phyloP scores from a whole-genome alignment of 2,329 filamentous ascomycete species.

The Seiridium unicorne region DNA sequence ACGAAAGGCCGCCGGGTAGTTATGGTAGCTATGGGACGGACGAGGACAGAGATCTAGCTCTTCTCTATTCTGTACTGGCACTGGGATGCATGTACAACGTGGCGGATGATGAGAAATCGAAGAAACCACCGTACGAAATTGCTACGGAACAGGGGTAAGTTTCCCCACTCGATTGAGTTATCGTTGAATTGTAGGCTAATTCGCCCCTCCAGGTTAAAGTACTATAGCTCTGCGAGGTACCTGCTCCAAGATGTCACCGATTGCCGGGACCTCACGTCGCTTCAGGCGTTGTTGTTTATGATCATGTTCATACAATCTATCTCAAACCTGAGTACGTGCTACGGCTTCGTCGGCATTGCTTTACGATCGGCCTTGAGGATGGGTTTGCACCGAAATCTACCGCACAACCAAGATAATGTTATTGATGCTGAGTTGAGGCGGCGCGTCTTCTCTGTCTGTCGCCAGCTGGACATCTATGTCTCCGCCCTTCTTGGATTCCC shows the following conservation, averaged over 20 bases:
- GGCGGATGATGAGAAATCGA: constrained; percentile 18
- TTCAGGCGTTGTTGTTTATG: constrained; percentile 77
- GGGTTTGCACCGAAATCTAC: constrained; percentile 72
- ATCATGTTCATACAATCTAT: constrained; percentile 79
- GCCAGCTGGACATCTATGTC: constrained; percentile 70
- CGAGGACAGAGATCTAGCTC: constrained; percentile 57
- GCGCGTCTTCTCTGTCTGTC: constrained; percentile 65
- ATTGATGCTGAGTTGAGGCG: constrained; percentile 64
- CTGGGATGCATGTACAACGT: constrained; percentile 58
- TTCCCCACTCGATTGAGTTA: too few species aligned
- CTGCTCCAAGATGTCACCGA: constrained; percentile 65
- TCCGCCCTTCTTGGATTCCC: constrained; percentile 67
- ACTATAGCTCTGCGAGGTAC: constrained; percentile 66
- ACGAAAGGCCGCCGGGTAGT: constrained; percentile 48
- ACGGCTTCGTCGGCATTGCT: constrained; percentile 77
- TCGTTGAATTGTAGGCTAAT: too few species aligned
- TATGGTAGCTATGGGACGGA: constrained; percentile 50
- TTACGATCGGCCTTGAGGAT: constrained; percentile 73
- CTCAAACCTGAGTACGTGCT: constrained; percentile 75
- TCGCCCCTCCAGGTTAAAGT: constrained; percentile 59
- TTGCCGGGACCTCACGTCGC: constrained; percentile 70
- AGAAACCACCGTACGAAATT: constrained; percentile 29
- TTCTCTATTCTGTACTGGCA: constrained; percentile 59
- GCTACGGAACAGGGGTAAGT: constrained; percentile 54
- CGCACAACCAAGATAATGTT: constrained; percentile 59